Conservation (phyloP, 2,329 filamentous ascomycete species). For the Pseudocercospora vitis region DNA sequence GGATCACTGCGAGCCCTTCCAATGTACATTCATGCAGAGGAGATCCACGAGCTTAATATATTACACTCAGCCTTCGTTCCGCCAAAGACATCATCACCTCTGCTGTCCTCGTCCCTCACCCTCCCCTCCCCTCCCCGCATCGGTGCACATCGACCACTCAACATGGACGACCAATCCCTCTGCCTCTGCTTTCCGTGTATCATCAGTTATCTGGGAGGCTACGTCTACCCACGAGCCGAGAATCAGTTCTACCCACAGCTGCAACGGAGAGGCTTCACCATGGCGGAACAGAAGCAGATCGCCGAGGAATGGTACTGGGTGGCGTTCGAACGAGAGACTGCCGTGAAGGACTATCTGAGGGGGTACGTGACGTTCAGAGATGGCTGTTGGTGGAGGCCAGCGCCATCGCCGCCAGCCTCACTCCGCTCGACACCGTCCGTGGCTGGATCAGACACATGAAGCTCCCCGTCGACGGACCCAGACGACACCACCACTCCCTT, state of each 20-base stretch:
- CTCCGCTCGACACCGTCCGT: slow-evolving; percentile 10
- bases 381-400: slow-evolving; percentile 25
- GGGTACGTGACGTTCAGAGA: slow-evolving; percentile 27
- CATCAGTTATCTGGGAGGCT: slow-evolving; percentile 27
- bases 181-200: slow-evolving; percentile 31
- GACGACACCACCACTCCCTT: neutral
- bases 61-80: neutral
- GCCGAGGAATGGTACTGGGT: slow-evolving; percentile 32
- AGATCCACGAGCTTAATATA: slow-evolving; percentile 5
- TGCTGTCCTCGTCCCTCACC: neutral
- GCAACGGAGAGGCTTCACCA: slow-evolving; percentile 24
- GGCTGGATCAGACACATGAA: slow-evolving; percentile 11
- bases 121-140: neutral
- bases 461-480: neutral
- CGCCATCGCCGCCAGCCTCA: slow-evolving; percentile 10
- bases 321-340: slow-evolving; percentile 28
- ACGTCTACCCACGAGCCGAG: slow-evolving; percentile 22
- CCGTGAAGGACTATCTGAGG: slow-evolving; percentile 25
- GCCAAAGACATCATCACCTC: neutral
- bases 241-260: slow-evolving; percentile 25
- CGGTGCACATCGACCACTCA: neutral
- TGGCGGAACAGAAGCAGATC: slow-evolving; percentile 23
- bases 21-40: slow-evolving; percentile 7
- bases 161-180: slow-evolving; percentile 18
- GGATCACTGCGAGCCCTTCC: neutral